Base-by-base conservation (phyloP, 1,284 basidiomycete species). In the Ceratobasidium papillatum region DNA sequence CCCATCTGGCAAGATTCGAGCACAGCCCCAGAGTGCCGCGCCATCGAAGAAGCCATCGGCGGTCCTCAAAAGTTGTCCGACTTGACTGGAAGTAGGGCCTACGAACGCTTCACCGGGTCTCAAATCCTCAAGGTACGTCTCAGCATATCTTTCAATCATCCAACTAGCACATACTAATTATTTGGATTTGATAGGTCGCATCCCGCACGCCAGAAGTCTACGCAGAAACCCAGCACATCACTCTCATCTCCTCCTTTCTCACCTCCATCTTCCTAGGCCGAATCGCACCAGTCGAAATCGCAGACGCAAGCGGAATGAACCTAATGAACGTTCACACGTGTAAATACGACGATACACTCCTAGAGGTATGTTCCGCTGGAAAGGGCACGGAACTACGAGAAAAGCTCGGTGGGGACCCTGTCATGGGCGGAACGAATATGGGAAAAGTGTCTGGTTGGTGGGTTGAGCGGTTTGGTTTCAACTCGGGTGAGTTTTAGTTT, bases 1-100 rank as follows among this genome's bases (percentile, higher is more conserved):
- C 94, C 94, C 17, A 96, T 96, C 80, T 96, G 95, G 95, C 94
- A 96, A 82, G 95, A 96, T 82, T 94, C 93, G 0, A 94, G 93
- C 0, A 96, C 94, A 0, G 89, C 87, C 0, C 81, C 83, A 41
- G 93, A 95, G 78, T 96, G 94, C 79, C 84, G 83, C 62, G 87
- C 86, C 65, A 84, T 96, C 49, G 92, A 94, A 79, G 85, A 84
- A 1, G 85, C 85, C 41, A 82, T 89, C 12, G 94, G 94, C 51
- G 93, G 94, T 4, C 82, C 91, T 0, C 89, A 91, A 75, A 86
- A 82, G 4, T 84, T 96, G 11, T 91, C 94, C 0, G 87, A 91
- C 79, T 82, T 92, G 7, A 94, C 93, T 1, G 95, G 95, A 3
- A 94, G 92, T 32, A 74, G 75, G 38, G 94, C 94, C 0, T 94